phyloP scores from a whole-genome alignment of 78 protist species.

The Speleostelium caveatum region DNA sequence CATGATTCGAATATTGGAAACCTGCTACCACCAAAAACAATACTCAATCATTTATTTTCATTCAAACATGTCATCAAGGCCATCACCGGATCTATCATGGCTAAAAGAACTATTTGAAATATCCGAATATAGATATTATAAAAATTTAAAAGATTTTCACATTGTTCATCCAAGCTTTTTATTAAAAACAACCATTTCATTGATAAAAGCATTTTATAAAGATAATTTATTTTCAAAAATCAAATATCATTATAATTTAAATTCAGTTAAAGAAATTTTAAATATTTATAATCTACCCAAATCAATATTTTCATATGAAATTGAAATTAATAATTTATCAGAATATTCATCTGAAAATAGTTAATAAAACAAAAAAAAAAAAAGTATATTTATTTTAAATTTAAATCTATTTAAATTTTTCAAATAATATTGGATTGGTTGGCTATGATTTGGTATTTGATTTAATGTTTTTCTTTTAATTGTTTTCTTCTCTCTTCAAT shows the following conservation, averaged over 20 bases:
- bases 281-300: slow-evolving; percentile 36
- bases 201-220: slow-evolving; percentile 5
- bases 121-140: slow-evolving; percentile 22
- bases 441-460: too few species aligned
- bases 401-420: too few species aligned
- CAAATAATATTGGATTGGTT: too few species aligned
- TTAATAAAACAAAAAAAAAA: too few species aligned
- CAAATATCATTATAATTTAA: slow-evolving; percentile 44
- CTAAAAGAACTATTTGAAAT: slow-evolving; percentile 40
- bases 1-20: slow-evolving; percentile 19
- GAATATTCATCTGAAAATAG: slow-evolving; percentile 17
- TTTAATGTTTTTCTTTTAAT: neutral
- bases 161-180: slow-evolving; percentile 61
- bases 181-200: slow-evolving; percentile 29
- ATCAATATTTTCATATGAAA: slow-evolving; percentile 38
- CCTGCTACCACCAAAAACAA: neutral
- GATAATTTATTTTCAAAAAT: slow-evolving; percentile 4
- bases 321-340: slow-evolving; percentile 27
- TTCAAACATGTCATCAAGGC: slow-evolving; percentile 40
- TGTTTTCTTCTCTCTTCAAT: slow-evolving; percentile 16
- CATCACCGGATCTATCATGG: slow-evolving; percentile 62
- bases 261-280: neutral
- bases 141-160: slow-evolving; percentile 19
- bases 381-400: too few species aligned
- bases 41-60: slow-evolving; percentile 70